Evolutionary conservation across 768 basidiomycete genomes (phyloP).

Genomic region (Psilocybe tampanensis): DNA sequence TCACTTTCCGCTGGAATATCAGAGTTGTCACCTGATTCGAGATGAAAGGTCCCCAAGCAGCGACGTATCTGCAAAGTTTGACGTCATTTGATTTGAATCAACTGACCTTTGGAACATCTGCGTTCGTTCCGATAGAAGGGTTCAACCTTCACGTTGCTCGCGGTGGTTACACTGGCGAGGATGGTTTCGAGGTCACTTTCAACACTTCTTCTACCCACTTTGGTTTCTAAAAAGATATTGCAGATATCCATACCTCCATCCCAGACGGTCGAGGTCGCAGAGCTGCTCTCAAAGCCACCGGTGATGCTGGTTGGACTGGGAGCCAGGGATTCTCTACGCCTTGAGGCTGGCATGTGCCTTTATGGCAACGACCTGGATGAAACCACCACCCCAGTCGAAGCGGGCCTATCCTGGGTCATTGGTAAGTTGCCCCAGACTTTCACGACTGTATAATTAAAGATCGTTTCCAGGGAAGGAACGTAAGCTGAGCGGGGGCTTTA

Average conservation of each 20-base stretch:
- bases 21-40: not conserved
- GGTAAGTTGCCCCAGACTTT: conserved; percentile 48
- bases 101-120: conserved; percentile 85
- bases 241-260: conserved; percentile 90
- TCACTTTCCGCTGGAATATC: not conserved
- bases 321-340: conserved; percentile 88
- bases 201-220: not conserved
- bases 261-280: conserved; percentile 71
- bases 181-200: conserved; percentile 85
- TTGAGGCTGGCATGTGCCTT: conserved; percentile 97
- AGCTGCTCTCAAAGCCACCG: conserved; percentile 59
- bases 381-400: conserved; percentile 84
- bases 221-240: conserved; percentile 1
- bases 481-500: conserved; percentile 68
- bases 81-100: conserved; percentile 73
- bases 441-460: not conserved
- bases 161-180: conserved; percentile 98
- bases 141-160: conserved; percentile 87
- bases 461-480: conserved; percentile 74
- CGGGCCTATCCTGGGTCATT: conserved; percentile 91
- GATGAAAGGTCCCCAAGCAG: conserved; percentile 86
- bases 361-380: conserved; percentile 96
- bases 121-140: conserved; percentile 77
- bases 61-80: conserved; percentile 74
- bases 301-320: conserved; percentile 90